phyloP scores from a whole-genome alignment of 805 yeast species.

The Saturnispora mendoncae region DNA sequence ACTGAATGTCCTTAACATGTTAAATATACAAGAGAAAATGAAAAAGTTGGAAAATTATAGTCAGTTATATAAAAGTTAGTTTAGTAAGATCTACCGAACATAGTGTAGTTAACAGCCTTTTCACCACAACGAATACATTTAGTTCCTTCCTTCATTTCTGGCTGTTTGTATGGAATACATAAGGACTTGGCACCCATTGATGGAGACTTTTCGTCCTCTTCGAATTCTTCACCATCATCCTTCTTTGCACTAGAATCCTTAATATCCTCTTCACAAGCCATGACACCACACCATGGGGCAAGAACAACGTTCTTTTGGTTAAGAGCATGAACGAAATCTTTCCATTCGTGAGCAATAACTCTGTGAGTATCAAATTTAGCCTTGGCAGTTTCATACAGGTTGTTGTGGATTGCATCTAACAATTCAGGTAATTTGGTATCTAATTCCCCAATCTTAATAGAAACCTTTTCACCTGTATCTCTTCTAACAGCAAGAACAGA shows the following conservation, averaged over 20 bases:
- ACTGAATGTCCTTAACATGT: neutral
- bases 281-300: slow-evolving; percentile 96
- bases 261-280: slow-evolving; percentile 93
- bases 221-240: slow-evolving; percentile 77
- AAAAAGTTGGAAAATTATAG: neutral
- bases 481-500: slow-evolving; percentile 89
- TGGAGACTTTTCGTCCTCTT: slow-evolving; percentile 92
- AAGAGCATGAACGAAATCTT: slow-evolving; percentile 85
- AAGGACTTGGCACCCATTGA: slow-evolving; percentile 98
- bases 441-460: slow-evolving; percentile 57
- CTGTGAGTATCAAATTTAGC: slow-evolving; percentile 76
- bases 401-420: slow-evolving; percentile 73
- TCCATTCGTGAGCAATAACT: slow-evolving; percentile 73
- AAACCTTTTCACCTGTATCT: slow-evolving; percentile 70
- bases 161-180: slow-evolving; percentile 94
- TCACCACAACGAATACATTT: slow-evolving; percentile 81
- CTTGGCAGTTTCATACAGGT: slow-evolving; percentile 70
- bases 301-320: slow-evolving; percentile 85
- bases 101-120: slow-evolving; percentile 72
- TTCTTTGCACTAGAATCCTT: slow-evolving; percentile 80
- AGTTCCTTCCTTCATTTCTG: slow-evolving; percentile 65
- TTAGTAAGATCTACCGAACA: slow-evolving; percentile 96
- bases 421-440: slow-evolving; percentile 62
- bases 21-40: neutral
- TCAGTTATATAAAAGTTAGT: no score